phyloP scores from a whole-genome alignment of 768 basidiomycete species.

The Phylloporus sp. region DNA sequence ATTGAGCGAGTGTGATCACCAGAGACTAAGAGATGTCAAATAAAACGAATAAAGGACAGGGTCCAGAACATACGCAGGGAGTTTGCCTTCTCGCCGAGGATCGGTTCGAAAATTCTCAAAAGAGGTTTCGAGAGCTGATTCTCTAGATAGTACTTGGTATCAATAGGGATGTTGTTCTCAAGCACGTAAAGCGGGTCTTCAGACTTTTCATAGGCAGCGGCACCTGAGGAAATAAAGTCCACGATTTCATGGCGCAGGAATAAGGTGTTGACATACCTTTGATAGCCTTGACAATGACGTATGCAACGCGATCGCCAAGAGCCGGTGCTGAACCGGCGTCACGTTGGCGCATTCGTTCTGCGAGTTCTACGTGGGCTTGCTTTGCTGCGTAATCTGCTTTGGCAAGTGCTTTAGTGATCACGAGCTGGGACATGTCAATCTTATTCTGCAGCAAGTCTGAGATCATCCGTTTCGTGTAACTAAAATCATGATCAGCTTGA shows the following conservation, averaged over 20 bases:
- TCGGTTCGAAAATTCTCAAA: conserved; percentile 97
- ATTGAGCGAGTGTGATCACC: conserved; percentile 96
- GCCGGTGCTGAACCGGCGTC: conserved; percentile 97
- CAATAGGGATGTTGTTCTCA: conserved; percentile 97
- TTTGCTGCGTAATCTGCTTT: conserved; percentile 93
- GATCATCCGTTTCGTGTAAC: conserved; percentile 91
- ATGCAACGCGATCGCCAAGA: conserved; percentile 97
- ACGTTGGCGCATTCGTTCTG: conserved; percentile 91
- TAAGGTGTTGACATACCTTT: conserved; percentile 57
- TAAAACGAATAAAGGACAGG: not conserved
- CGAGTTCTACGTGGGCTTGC: conserved; percentile 95
- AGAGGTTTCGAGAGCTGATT: conserved; percentile 97
- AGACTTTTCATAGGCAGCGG: conserved; percentile 97
- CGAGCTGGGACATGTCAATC: conserved; percentile 97
- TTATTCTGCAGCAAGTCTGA: conserved; percentile 94
- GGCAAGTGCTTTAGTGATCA: conserved; percentile 95
- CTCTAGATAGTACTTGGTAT: conserved; percentile 96
- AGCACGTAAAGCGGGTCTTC: conserved; percentile 97
- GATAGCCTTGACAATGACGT: conserved; percentile 95
- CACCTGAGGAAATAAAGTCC: conserved; percentile 45
- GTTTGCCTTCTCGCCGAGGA: conserved; percentile 86
- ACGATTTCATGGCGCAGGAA: not conserved
- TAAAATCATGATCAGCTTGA: conserved; percentile 32
- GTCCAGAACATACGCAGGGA: conserved; percentile 60
- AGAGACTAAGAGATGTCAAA: conserved; percentile 54